Evolutionary conservation across 1,139 yeast genomes (phyloP), one percentile per base, ranked within the genome.

Genomic region (Yarrowia galli): DNA sequence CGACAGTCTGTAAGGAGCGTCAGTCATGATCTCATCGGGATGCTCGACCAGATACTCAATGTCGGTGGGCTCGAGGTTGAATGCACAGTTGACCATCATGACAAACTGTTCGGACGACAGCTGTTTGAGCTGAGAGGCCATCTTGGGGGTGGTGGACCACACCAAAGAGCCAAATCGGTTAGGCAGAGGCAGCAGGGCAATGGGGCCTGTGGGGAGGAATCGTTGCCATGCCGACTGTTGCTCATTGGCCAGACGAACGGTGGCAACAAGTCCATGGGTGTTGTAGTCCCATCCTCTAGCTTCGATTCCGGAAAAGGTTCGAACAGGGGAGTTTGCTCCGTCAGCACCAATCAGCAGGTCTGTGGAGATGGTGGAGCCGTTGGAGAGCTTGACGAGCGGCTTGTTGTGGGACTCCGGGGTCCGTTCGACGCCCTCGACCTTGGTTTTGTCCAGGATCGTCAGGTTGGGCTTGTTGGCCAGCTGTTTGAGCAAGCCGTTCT

Each of bases 291-390:
- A 96, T 9, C 99, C 99, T 65, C 97, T 83, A 8, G 96, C 87
- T 75, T 88, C 88, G 68, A 96, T 92, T 2, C 86, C 87, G 0
- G 98, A 89, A 75, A 85, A 93, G 71, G 85, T 83, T 60, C 98
- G 84, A 3, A 91, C 99, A 0, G 98, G 98, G 0, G 98, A 92
- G 77, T 93, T 92, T 76, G 88, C 92, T 0, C 99, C 99, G 77
- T 95, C 99, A 23, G 98, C 97, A 12, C 99, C 99, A 16, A 93
- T 87, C 45, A 95, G 81, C 28, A 95, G 81, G 69, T 98, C 82
- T 0, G 98, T 85, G 73, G 85, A 85, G 65, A 89, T 80, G 18
- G 76, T 73, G 18, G 84, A 84, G 1, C 97, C 98, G 70, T 86
- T 84, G 25, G 87, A 86, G 23, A 95, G 81, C 32, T 84, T 82